Evolutionary conservation across 2,329 filamentous ascomycete genomes (phyloP), one percentile per base, ranked within the genome.

Genomic region (Aureobasidium sp.): DNA sequence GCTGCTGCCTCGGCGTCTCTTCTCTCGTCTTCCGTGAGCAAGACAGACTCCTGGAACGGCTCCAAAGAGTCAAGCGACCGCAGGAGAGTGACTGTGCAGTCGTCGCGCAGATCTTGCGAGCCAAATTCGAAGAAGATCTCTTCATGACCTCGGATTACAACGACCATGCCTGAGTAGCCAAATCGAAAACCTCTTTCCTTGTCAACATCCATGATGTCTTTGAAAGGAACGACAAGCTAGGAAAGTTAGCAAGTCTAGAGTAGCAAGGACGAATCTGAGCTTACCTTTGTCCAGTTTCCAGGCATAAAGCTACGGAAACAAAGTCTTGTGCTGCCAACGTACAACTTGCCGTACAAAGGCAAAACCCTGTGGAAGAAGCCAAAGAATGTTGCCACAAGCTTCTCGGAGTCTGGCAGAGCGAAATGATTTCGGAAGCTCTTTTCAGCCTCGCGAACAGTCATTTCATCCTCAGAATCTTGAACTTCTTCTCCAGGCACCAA

Each of bases 61-160:
- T 85, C 85, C 5, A 84, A 82, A 5, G 85, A 85, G 67, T 96
- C 91, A 1, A 97, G 77, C 59, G 84, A 85, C 62, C 88, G 87
- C 42, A 95, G 80, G 21, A 97, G 74, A 5, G 89, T 95, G 34
- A 96, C 84, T 2, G 88, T 85, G 70, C 92, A 97, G 72, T 97
- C 93, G 69, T 99, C 93, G 60, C 94, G 86, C 62, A 87, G 81
- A 37, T 91, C 91, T 1, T 83, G 79, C 52, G 86, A 83, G 58
- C 84, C 83, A 70, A 97, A 97, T 72, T 99, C 93, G 69, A 99
- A 97, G 74, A 97, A 97, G 0, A 99, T 77, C 74, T 97, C 94
- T 72, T 97, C 94, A 64, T 97, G 91, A 0, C 92, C 94, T 59
- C 89, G 86, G 65, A 99, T 95, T 5, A 96, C 89, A n/a, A 97